These are phyloP conservation scores for Cladophialophora immunda DNA, from an alignment of 2,329 filamentous ascomycete genomes.

Conservation along the genomic window DNA sequence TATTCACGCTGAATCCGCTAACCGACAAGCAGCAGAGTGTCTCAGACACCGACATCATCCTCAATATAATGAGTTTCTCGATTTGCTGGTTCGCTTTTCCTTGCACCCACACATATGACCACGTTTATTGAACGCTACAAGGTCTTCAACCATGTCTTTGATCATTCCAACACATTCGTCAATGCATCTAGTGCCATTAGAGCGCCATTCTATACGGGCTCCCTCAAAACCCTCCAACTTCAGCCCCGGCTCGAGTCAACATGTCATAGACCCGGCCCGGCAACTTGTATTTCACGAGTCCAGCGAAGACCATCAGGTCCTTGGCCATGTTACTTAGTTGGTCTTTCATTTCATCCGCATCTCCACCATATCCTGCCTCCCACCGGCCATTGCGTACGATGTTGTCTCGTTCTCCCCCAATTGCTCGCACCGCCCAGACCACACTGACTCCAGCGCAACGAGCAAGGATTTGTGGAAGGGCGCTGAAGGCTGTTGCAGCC, in stretches of 20 bases:
- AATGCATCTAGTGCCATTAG: not conserved
- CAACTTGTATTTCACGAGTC: constrained; percentile 89
- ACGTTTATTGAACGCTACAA: not conserved
- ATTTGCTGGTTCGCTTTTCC: not conserved
- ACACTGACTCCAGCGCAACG: constrained; percentile 90
- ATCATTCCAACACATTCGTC: not conserved
- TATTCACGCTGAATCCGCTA: too few relatives aligned
- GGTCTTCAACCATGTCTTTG: not conserved
- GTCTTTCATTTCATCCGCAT: constrained; percentile 38
- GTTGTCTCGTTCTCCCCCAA: constrained; percentile 77
- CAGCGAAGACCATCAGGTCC: constrained; percentile 93
- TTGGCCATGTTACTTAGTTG: constrained; percentile 69
- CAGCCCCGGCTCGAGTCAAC: constrained; percentile 80
- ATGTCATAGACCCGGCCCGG: constrained; percentile 88
- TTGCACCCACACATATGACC: not conserved
- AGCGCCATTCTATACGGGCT: not conserved
- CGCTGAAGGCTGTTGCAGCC: constrained; percentile 81
- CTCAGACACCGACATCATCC: constrained; percentile 14
- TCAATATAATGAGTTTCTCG: not conserved
- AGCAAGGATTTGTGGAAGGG: constrained; percentile 80
- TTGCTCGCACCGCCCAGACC: constrained; percentile 91
- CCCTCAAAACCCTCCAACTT: constrained; percentile 58
- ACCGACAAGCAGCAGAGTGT: not conserved
- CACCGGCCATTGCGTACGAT: constrained; percentile 73
- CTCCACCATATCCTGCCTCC: constrained; percentile 71